A percentile compares a stretch with the other conserved stretches of the same genome.
Conservation (phyloP, 1,284 basidiomycete genomes). For the Austroboletus novae-zelandiae region DNA sequence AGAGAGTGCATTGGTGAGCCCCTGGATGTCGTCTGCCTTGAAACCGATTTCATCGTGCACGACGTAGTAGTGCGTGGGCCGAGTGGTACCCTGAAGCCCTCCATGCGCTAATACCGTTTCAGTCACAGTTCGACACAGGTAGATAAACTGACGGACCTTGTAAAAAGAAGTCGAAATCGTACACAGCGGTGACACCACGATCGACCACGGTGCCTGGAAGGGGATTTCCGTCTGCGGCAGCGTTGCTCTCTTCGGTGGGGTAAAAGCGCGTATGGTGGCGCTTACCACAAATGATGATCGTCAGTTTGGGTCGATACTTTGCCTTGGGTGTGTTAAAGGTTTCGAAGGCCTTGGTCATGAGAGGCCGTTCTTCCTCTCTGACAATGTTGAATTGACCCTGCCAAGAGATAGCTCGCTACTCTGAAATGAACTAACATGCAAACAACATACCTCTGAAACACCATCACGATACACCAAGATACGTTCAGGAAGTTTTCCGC, state of each 20-base stretch:
- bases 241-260: constrained; percentile 57
- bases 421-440: neutral
- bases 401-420: constrained; percentile 3
- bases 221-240: constrained; percentile 68
- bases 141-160: constrained; percentile 41
- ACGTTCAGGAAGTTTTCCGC: constrained; percentile 52
- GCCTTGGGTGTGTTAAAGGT: constrained; percentile 45
- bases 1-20: constrained; percentile 60
- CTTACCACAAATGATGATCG: constrained; percentile 78
- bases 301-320: constrained; percentile 64
- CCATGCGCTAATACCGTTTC: constrained; percentile 49
- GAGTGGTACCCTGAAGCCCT: constrained; percentile 63
- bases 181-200: constrained; percentile 68
- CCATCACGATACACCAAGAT: constrained; percentile 77
- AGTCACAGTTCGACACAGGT: neutral
- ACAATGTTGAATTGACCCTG: constrained; percentile 75
- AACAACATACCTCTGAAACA: constrained; percentile 59
- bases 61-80: constrained; percentile 77
- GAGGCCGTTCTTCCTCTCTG: constrained; percentile 60
- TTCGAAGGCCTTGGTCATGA: constrained; percentile 59
- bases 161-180: constrained; percentile 78
- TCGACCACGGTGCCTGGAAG: constrained; percentile 77
- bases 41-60: constrained; percentile 74
- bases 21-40: constrained; percentile 65
- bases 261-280: constrained; percentile 84